Conservation (phyloP, 148 eudicot genomes). For the Talinum fruticosum region DNA sequence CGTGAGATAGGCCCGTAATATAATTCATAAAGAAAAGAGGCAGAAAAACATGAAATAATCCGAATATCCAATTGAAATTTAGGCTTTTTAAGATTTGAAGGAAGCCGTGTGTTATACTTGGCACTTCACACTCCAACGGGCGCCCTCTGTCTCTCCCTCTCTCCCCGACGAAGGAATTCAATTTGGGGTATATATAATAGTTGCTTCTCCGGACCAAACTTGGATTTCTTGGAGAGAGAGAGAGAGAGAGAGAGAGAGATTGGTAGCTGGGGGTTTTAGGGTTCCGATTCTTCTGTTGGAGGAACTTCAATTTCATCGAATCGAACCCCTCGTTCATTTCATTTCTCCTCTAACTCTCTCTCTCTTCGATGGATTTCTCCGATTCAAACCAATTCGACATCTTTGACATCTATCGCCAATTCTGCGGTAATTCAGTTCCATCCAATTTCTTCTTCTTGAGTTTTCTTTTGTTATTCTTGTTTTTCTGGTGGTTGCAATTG, state of each 20-base stretch:
- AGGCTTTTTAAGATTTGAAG: not conserved
- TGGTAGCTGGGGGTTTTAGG: conserved; percentile 14
- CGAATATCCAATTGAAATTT: not conserved
- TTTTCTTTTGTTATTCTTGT: not conserved
- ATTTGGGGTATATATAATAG: not conserved
- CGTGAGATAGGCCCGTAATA: too few species aligned
- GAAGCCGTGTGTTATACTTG: too few species aligned
- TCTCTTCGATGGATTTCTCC: conserved; percentile 18
- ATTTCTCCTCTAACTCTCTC: too few species aligned
- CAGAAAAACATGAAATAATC: too few species aligned
- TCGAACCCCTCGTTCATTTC: conserved; percentile 11
- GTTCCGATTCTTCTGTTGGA: not conserved
- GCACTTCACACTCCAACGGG: conserved; percentile 1
- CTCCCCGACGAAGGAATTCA: not conserved
- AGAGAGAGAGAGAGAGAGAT: not conserved
- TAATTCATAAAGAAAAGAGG: too few species aligned
- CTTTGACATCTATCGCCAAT: conserved; percentile 23
- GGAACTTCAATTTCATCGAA: not conserved
- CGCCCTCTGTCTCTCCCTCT: not conserved
- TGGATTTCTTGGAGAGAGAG: conserved; percentile 2
- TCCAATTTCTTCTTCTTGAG: not conserved
- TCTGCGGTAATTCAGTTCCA: conserved; percentile 15
- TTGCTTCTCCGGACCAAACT: not conserved
- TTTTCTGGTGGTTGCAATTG: not conserved
- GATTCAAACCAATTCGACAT: conserved; percentile 20